Evolutionary conservation across 495 filamentous ascomycete genomes (phyloP), one percentile per base, ranked within the genome.

Genomic region (Acidomyces sp.): DNA sequence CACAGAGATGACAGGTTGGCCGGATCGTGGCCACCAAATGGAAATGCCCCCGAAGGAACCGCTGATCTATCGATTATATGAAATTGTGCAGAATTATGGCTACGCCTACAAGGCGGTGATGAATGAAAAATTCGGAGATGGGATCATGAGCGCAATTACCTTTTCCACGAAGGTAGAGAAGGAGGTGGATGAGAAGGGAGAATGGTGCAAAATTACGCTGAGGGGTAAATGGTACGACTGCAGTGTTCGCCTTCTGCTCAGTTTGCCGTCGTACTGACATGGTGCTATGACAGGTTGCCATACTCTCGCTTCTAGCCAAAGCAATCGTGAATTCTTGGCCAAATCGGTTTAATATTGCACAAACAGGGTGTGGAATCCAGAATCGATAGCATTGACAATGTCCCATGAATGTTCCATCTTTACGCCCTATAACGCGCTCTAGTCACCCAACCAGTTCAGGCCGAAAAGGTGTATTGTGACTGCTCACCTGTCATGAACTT

Each of bases 71-170:
- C 69, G 90, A 0, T 58, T 97, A 41, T 97, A 84, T 61, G 90
- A 97, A 69, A 84, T 96, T 58, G 80, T 97, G 54, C 87, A 95
- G 72, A 97, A 93, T 57, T 97, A 96, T 56, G 90, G 90, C 4
- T 90, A 92, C 60, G 83, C 90, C 17, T 95, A 90, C 62, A 96
- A 96, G 71, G 88, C 85, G 5, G 69, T 97, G 6, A 59, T 97
- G 59, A 97, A 97, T 56, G 90, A 97, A 73, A 97, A 94, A 67
- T 95, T 97, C 64, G 90, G 90, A 0, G 90, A 97, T 62, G 90
- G 90, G 0, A 97, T 97, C 54, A 95, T 97, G 90, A 93, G 85
- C 55, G 90, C 88, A 0, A 94, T 97, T 57, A 73, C 78, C 5
- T 97, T 97, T 56, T 78, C 75, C 27, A 92, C 86, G 1, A 87